A percentile compares a stretch with the other conserved stretches of the same genome.
These are phyloP conservation scores for Fusarium odoratissimum DNA, from an alignment of 2,329 filamentous ascomycete genomes.

Conservation along the genomic window DNA sequence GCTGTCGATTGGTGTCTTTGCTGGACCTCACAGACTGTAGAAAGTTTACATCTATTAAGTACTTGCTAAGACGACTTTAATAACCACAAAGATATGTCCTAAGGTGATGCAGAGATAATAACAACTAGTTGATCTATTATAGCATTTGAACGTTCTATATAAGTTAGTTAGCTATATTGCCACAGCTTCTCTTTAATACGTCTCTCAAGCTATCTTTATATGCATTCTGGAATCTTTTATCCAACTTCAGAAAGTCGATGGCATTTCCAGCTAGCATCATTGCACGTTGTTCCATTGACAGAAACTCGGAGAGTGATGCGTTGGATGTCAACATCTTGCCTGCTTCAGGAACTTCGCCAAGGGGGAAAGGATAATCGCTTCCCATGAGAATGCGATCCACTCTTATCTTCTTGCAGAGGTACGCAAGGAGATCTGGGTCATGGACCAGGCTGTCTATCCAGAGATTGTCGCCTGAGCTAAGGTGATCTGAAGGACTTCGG, in stretches of 20 bases:
- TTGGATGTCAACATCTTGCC: not conserved
- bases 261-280: not conserved
- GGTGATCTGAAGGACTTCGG: not conserved
- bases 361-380: not conserved
- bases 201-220: not conserved
- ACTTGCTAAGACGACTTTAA: too few species aligned
- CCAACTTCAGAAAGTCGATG: not conserved
- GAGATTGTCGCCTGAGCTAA: not conserved
- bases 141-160: too few species aligned
- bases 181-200: fast-evolving
- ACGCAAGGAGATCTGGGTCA: not conserved
- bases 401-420: not conserved
- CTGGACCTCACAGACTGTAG: too few species aligned
- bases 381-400: not conserved
- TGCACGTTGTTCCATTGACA: not conserved
- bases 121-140: too few species aligned
- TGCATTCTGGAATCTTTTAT: not conserved
- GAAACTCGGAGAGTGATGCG: not conserved
- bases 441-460: not conserved
- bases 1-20: too few species aligned
- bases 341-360: not conserved
- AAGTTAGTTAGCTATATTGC: not conserved
- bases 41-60: too few species aligned
- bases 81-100: too few species aligned
- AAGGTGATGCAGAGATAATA: too few species aligned